phyloP scores from a whole-genome alignment of 169 alveolate genomes.

The Eimeria falciformis region DNA sequence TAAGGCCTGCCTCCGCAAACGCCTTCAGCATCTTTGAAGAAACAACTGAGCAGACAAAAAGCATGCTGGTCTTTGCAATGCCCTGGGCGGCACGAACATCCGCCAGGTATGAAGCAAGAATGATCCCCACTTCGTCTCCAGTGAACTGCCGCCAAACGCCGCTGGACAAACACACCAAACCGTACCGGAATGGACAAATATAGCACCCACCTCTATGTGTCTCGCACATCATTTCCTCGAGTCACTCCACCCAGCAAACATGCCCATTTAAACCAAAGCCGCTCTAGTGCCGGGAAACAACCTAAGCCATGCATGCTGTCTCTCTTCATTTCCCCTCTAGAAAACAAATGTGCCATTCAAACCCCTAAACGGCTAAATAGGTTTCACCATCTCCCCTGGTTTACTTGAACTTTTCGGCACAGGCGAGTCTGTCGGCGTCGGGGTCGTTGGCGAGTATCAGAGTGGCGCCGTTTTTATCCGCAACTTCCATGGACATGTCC shows the following conservation, averaged over 20 bases:
- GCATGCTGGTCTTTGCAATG: not conserved
- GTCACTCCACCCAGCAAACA: too few relatives aligned
- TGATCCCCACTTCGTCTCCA: slow-evolving; percentile 79
- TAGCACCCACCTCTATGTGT: too few relatives aligned
- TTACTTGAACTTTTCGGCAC: slow-evolving; percentile 85
- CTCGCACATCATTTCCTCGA: too few relatives aligned
- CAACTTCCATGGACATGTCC: slow-evolving; percentile 82
- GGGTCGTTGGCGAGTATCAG: slow-evolving; percentile 91
- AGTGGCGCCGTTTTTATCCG: slow-evolving; percentile 82
- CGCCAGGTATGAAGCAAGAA: slow-evolving; percentile 55
- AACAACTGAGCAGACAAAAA: slow-evolving; percentile 64
- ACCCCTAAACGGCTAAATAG: too few relatives aligned
- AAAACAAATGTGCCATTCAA: too few relatives aligned
- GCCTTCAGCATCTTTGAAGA: slow-evolving; percentile 75
- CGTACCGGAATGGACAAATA: too few relatives aligned
- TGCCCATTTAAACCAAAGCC: too few relatives aligned
- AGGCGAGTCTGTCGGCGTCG: slow-evolving; percentile 89
- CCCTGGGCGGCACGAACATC: slow-evolving; percentile 19
- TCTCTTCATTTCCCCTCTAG: not conserved
- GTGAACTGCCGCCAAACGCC: slow-evolving; percentile 74
- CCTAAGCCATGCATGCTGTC: not conserved
- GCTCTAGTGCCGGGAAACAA: not conserved
- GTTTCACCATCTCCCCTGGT: too few relatives aligned
- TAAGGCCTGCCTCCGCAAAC: slow-evolving; percentile 53
- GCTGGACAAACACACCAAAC: slow-evolving; percentile 14